Evolutionary conservation across 305 asterid genomes (phyloP).

Genomic region (Fraxinus baroniana): DNA sequence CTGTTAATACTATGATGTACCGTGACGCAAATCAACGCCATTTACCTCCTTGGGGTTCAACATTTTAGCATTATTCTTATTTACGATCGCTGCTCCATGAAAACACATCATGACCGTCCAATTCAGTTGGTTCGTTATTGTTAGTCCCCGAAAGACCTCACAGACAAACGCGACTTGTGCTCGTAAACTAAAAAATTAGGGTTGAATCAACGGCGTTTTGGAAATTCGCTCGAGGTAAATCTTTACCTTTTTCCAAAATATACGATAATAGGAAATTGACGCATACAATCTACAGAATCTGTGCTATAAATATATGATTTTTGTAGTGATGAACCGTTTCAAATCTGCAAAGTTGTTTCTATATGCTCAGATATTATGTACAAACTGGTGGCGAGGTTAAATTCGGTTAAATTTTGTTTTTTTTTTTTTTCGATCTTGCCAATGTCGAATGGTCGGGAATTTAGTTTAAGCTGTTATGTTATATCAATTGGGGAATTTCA

Average conservation of each 20-base stretch:
- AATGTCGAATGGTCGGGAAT: background rate
- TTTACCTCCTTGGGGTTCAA: too few species aligned
- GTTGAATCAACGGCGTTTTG: background rate
- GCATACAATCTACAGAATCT: background rate
- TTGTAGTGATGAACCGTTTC: background rate
- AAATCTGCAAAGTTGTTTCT: background rate
- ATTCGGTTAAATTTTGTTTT: background rate
- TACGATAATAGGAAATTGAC: background rate
- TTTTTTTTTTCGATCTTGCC: background rate
- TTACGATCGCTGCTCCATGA: background rate
- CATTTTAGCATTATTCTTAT: background rate
- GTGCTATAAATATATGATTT: background rate
- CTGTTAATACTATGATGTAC: too few species aligned
- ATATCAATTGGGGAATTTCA: background rate
- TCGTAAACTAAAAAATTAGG: constrained; percentile 4
- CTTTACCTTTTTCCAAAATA: background rate
- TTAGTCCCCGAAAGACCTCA: background rate
- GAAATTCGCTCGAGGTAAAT: constrained; percentile 14
- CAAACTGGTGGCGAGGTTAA: background rate
- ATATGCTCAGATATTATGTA: background rate
- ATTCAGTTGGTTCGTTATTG: background rate
- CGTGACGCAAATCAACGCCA: too few species aligned
- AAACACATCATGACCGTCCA: constrained; percentile 2
- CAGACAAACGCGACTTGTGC: background rate
- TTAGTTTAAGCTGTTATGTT: background rate